A percentile compares a stretch with the other conserved stretches of the same genome.
phyloP scores from a whole-genome alignment of 2,329 filamentous ascomycete species.

The Neocucurbitaria cava region DNA sequence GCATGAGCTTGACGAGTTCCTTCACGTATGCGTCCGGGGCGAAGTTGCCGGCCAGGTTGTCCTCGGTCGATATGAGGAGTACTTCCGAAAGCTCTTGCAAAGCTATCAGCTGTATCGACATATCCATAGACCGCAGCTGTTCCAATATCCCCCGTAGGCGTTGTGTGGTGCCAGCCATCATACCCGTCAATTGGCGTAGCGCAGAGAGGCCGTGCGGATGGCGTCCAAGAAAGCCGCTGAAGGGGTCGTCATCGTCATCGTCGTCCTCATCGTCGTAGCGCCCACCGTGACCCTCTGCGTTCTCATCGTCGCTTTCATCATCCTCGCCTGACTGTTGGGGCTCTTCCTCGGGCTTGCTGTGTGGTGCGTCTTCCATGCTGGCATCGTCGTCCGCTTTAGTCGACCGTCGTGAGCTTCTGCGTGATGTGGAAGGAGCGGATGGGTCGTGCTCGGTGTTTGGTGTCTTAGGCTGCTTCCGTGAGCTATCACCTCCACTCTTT shows the following conservation, averaged over 20 bases:
- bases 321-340: conserved; percentile 38
- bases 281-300: conserved; percentile 51
- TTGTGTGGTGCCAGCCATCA: conserved; percentile 81
- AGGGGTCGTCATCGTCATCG: conserved; percentile 66
- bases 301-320: conserved; percentile 62
- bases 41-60: conserved; percentile 94
- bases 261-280: conserved; percentile 60
- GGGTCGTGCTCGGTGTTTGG: conserved; percentile 31
- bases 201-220: conserved; percentile 71
- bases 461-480: conserved; percentile 17
- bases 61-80: conserved; percentile 91
- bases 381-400: conserved; percentile 67
- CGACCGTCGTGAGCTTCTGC: conserved; percentile 42
- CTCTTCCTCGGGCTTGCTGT: conserved; percentile 64
- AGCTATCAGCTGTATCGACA: conserved; percentile 87
- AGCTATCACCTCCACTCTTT: conserved; percentile 64
- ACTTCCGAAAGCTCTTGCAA: conserved; percentile 93
- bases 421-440: conserved; percentile 41
- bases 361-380: conserved; percentile 72
- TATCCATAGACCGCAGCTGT: conserved; percentile 78
- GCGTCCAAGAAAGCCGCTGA: conserved; percentile 70
- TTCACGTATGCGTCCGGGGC: conserved; percentile 94
- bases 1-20: conserved; percentile 90
- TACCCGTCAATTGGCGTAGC: conserved; percentile 84
- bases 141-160: conserved; percentile 71